Evolutionary conservation across 108 stramenopile genomes (phyloP).

Genomic region (Craspedostauros australis): DNA sequence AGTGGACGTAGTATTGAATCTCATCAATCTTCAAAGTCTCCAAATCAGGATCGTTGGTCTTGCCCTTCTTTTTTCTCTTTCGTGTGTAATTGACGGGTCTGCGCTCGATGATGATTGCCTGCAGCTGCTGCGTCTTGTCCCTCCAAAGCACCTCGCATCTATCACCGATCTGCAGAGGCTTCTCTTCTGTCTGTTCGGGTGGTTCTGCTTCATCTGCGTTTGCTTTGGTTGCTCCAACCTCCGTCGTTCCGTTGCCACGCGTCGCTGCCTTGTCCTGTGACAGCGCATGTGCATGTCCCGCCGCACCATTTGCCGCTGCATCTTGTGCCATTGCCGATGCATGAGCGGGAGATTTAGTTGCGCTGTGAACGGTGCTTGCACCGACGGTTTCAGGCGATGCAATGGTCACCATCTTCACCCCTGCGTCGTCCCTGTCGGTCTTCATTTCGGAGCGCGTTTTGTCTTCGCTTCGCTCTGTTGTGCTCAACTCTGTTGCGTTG

Average conservation of each 20-base stretch:
- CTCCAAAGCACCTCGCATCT: conserved; percentile 55
- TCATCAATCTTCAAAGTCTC: conserved; percentile 27
- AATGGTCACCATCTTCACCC: no score
- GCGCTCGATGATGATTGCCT: conserved; percentile 52
- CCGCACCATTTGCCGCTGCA: no score
- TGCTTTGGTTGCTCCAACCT: neutral
- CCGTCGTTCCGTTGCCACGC: neutral
- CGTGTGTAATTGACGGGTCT: conserved; percentile 17
- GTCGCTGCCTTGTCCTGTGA: no score
- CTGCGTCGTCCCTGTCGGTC: no score
- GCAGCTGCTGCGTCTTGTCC: conserved; percentile 35
- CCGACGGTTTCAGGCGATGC: no score
- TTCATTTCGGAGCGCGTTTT: no score
- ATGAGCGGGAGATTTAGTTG: no score
- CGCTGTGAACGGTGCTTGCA: no score
- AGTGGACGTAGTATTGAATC: conserved; percentile 80
- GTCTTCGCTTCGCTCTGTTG: no score
- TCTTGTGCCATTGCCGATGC: no score
- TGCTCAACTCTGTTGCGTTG: no score
- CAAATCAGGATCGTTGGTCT: neutral
- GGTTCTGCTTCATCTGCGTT: neutral
- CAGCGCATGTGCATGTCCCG: no score
- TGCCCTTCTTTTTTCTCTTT: conserved; percentile 7
- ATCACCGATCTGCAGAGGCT: conserved; percentile 63
- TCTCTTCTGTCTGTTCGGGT: neutral